A percentile compares a stretch with the other conserved stretches of the same genome.
These are phyloP conservation scores for Apiotrichum siamense DNA, from an alignment of 1,284 basidiomycete species.

Conservation along the genomic window DNA sequence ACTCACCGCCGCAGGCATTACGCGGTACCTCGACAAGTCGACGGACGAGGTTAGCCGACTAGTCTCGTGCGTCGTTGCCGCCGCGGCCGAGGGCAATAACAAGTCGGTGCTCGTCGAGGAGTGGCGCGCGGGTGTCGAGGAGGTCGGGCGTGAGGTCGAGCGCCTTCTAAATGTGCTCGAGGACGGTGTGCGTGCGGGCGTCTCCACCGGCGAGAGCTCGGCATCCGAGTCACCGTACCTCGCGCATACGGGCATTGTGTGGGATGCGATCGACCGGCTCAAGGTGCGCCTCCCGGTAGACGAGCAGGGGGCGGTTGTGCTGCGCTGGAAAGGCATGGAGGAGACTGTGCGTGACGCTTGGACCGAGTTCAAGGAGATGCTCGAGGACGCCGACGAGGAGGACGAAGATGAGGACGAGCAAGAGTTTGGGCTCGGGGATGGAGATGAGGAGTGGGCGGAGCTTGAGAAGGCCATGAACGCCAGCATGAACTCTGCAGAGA, in stretches of 20 bases:
- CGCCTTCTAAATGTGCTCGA: conserved; percentile 25
- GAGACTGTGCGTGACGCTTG: conserved; percentile 39
- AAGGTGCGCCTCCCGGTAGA: conserved; percentile 18
- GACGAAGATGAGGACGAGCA: conserved; percentile 12
- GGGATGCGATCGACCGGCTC: conserved; percentile 33
- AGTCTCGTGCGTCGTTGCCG: conserved; percentile 26
- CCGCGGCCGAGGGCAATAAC: conserved; percentile 11
- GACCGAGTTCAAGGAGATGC: conserved; percentile 40
- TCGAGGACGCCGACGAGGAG: conserved; percentile 26
- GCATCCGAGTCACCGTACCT: conserved; percentile 23
- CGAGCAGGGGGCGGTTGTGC: conserved; percentile 25
- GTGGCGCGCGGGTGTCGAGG: conserved; percentile 28
- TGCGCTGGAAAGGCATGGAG: conserved; percentile 29
- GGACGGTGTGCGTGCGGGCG: conserved; percentile 5
- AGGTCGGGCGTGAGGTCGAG: conserved; percentile 21
- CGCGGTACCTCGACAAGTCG: conserved; percentile 31
- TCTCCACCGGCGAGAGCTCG: neutral
- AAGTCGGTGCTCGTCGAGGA: conserved; percentile 22
- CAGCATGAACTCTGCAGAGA: conserved; percentile 24
- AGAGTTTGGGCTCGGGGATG: conserved; percentile 7
- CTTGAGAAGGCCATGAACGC: conserved; percentile 27
- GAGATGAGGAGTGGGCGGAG: conserved; percentile 33
- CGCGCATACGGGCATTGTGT: conserved; percentile 37
- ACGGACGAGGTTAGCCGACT: conserved; percentile 28
- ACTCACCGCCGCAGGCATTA: conserved; percentile 27